Base-by-base conservation (phyloP, 164 flowering plant genomes). In the Umbellularia californica region DNA sequence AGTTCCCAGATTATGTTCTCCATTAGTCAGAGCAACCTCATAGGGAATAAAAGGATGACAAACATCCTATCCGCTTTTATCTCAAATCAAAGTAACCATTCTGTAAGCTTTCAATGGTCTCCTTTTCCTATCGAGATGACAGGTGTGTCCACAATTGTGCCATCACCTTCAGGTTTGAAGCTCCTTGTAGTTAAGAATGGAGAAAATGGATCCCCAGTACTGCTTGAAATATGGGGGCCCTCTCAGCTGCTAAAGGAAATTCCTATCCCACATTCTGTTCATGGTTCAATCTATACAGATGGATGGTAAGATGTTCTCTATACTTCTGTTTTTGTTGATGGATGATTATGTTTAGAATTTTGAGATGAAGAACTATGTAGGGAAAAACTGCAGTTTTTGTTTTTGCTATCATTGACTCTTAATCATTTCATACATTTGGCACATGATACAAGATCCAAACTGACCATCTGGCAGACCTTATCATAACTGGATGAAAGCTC, bases 131-230 rank as follows among this genome's bases (percentile, higher is more conserved):
- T 90, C 76, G 98, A 96, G 80, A 81, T 92, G 87, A 77, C 86
- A 0, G 95, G 95, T 64, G 94, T 83, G 41, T 89, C 98, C 47
- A 64, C 83, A 65, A 77, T 89, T 71, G 88, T 92, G 66, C 98
- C 99, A 30, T 91, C 99, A 62, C 97, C 98, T 25, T 91, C 99
- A 63, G 98, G 97, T 63, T 85, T 83, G 55, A 93, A 91, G 89
- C 85, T 96, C 81, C 89, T 92, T 47, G 82, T 88, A 15, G 73
- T 96, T 74, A 84, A 92, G 58, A 93, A 94, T 81, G 79, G 87
- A 64, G 97, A 91, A 81, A 88, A 84, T 82, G 97, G 88, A 20
- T 89, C 97, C 63, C 91, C 97, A 19, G 85, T 86, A 14, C 84
- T 83, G 68, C 83, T 96, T 82, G 98, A 96, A 82, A 88, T 96